Evolutionary conservation across 2,329 filamentous ascomycete genomes (phyloP), one percentile per base, ranked within the genome.

Genomic region (Metarhizium humberi): DNA sequence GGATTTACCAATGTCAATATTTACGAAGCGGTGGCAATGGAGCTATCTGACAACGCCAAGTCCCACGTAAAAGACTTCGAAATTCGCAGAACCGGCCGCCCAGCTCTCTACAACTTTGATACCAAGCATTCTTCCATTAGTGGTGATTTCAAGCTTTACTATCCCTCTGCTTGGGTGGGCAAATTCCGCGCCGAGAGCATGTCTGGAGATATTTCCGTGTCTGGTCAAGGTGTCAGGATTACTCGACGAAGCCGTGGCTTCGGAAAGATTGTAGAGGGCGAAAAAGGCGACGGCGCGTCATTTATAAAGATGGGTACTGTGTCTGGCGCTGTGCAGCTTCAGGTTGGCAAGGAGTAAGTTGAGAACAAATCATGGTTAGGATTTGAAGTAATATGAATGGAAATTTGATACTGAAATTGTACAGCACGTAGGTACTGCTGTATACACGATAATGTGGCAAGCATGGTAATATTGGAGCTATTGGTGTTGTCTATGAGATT

Each of bases 141-240:
- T 54, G 78, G 77, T 6, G 51, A 62, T 36, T 60, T 80, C 50
- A 62, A 60, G 14, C 65, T 81, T 25, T 57, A 52, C 16, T 81
- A 79, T 59, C 79, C 80, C 0, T 62, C 61, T 25, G 67, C 71
- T 2, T 82, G 79, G 80, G 73, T 75, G 58, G 80, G 80, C 14
- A 59, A 60, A 20, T 64, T 81, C 38, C 58, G 58, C 10, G 71
- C 74, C 13, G 55, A 69, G 56, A 70, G 71, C 18, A 65, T 75
- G 16, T 71, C 71, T 29, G 78, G 78, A 2, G 59, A 55, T 10
- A 65, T 80, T 34, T 53, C 56, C 2, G 65, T 75, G 7, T 57
- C 52, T 20, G 79, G 79, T 14, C 67, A 73, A 45, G 77, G 69
- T 16, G 69, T 82, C 13, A 58, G 66, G 52, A 60, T 78, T 3